Evolutionary conservation across 148 eudicot genomes (phyloP), one percentile per base, ranked within the genome.

Genomic region (Limonium bicolor): DNA sequence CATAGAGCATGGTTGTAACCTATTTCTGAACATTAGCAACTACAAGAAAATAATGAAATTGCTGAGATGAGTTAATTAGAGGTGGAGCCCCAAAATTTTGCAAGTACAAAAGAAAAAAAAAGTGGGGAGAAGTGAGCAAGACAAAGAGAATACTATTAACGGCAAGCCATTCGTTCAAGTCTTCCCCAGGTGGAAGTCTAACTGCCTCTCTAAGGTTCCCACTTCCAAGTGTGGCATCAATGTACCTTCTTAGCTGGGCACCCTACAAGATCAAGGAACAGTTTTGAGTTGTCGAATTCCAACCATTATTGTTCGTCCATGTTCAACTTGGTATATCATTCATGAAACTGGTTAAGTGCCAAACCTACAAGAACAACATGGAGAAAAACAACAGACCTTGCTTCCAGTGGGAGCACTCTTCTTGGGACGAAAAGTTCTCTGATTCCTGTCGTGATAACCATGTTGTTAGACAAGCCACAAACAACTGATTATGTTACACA

Each of bases 141-240:
- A 59, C 59, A 60, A 58, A 49, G 58, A 40, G 45, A 36, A 53
- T 72, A 88, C 97, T 88, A 67, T 88, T 88, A 59, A 88, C 97
- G 33, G 97, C 97, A 58, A 88, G 97, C 97, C 97, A 88, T 73
- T 88, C 97, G 64, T 88, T 88, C 37, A 80, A 59, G 69, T 88
- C 97, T 60, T 88, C 97, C 41, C 97, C 97, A 13, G 97, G 97
- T 36, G 97, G 97, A 66, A 88, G 82, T 57, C 83, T 83, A 46
- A 88, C 97, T 41, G 97, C 97, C 65, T 88, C 95, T 62, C 97
- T 77, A 36, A 88, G 63, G 55, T 88, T 88, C 62, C 95, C 97
- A 53, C 93, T 88, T 21, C 97, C 97, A 40, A 88, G 73, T 15
- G 97, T 88, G 23, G 97, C 86, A 72, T 88, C 97, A 57, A 88